Base-by-base conservation (phyloP, 2,329 filamentous ascomycete species). In the Verticillium albo-atrum region DNA sequence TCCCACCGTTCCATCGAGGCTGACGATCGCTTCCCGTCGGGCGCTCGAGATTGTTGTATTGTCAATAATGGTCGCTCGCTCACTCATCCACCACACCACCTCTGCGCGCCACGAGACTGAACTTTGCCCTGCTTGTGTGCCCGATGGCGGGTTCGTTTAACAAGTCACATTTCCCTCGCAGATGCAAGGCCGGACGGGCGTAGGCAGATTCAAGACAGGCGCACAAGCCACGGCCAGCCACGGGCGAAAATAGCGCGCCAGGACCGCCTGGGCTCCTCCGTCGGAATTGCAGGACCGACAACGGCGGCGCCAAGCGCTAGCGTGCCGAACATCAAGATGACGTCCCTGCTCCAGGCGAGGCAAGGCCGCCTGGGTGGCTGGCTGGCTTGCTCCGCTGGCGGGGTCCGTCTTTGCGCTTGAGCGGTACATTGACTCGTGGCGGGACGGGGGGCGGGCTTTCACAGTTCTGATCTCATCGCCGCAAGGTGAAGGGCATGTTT, bases 261-360 rank as follows among this genome's bases (percentile, higher is more conserved):
- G 42, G 6, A 50, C 17, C 15, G 27, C 56, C 14, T 27, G 30
- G 55, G 50, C 23, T 50, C 55, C 50, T 57, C 50, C 15, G 30
- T 25, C 56, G 56, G 56, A 28, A 57, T 52, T 42, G 56, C 56
- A 32, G 56, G 56, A 57, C 42, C 42, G 56, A 57, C 37, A 51
- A 26, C 32, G 42, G 42, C n/a, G 42, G 23, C 55, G 42, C 55
- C n/a, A 57, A 25, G 25, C 35, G 6, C 20, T 30, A 56, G 26
- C 26, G 27, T 51, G 30, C 55, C 25, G 34, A 27, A 57, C n/a
- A 42, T 32, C 55, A 57, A 47, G 54, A 56, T 50, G 42, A 50
- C 42, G 42, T 50, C 42, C 42, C n/a, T 12, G 42, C 35, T 37
- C 10, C 15, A 6, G 35, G n/a, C 35, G 35, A 17, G n/a, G n/a